Evolutionary conservation across 2,329 filamentous ascomycete genomes (phyloP), one percentile per base, ranked within the genome.

Genomic region (Annulohypoxylon truncatum): DNA sequence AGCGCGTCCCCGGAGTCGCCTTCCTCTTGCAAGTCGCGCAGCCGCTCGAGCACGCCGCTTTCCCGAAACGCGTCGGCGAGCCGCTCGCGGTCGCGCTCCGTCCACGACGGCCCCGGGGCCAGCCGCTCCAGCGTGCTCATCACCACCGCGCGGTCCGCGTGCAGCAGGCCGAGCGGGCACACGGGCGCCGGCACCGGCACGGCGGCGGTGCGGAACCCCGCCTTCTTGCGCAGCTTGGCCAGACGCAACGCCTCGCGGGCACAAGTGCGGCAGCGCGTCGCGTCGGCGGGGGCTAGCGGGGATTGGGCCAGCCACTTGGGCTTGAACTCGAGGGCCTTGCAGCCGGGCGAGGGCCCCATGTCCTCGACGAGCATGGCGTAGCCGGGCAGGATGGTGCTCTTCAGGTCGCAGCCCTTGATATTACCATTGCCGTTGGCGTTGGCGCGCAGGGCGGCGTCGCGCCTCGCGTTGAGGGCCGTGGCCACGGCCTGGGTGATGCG

Each of bases 241-340:
- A 82, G 82, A 75, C 71, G 86, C 65, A 72, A 73, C 24, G 79
- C 79, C 59, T 83, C 79, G 47, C 80, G 81, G 35, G 92, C 92
- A 76, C 92, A 96, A 38, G 90, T 93, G 29, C 92, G 88, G 79
- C 92, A 96, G 53, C 91, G 84, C 53, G 82, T 85, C 40, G 91
- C 86, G 26, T 80, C 78, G 0, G 75, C 24, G 1, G 92, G 92
- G 0, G 92, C 92, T 35, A 87, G 89, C 3, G 90, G 91, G 1
- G 92, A 94, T 76, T 94, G 92, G 7, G 84, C 80, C 24, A 96
- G 85, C 92, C 92, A 96, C 79, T 96, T 96, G 12, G 92, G 92
- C 76, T 96, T 96, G 79, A 95, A 91, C 76, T 95, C 91, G 60
- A 92, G 80, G 29, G 91, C 68, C 10, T 78, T 71, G 52, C 81